Base-by-base conservation (phyloP, 495 filamentous ascomycete genomes). In the Penicillium pancosmium region DNA sequence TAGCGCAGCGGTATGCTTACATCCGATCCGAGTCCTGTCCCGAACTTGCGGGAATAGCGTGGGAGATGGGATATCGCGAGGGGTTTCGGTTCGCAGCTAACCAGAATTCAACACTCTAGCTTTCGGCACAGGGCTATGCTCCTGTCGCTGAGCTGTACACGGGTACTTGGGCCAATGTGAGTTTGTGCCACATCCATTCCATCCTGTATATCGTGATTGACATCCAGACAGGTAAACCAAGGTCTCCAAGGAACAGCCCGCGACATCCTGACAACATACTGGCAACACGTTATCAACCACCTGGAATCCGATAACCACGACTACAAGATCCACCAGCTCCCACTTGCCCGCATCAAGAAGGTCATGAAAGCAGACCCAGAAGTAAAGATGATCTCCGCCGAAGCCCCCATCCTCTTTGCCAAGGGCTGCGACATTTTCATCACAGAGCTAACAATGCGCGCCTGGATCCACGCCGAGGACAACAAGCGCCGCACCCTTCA, bases 381-480 rank as follows among this genome's bases (percentile, higher is more conserved):
- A 62, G 94, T 98, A 50, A 98, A 98, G 78, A 98, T 98, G 94
- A 98, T 98, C 52, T 97, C 92, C 11, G 94, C 94, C 19, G 94
- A 98, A 76, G 94, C 94, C 6, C 94, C 94, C 12, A 98, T 98
- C 67, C 79, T 98, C 15, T 98, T 98, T 69, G 94, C 94, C 50
- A 98, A 98, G 78, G 94, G 95, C 41, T 98, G 94, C 76, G 94
- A 98, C 71, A 97, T 98, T 67, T 98, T 98, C 78, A 98, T 98
- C 68, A 98, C 94, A 4, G 94, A 98, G 73, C 81, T 98, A 47
- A 98, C 94, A 1, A 98, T 98, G 94, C 91, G 94, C 50, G 94
- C 94, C n/a, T 98, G 94, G 94, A 98, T 98, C 25, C 94, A 98
- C 66, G 94, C 94, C 5, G 94, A 98, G 69, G 94, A 98, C 73